Evolutionary conservation across 2,329 filamentous ascomycete species (phyloP).

Genomic region (Colletotrichum caudatum): DNA sequence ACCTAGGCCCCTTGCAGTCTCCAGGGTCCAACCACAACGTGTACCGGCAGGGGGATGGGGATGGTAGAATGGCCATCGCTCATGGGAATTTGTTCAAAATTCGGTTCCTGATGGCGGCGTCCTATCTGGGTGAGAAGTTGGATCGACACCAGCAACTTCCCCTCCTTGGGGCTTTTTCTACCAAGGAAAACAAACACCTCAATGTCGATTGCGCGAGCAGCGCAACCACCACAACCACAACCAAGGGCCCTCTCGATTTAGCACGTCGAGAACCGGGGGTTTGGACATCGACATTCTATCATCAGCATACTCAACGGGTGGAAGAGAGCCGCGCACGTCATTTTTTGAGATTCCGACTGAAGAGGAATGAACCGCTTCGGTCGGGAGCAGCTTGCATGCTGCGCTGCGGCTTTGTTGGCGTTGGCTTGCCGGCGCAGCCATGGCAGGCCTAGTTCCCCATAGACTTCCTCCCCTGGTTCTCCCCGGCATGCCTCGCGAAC

Average conservation of each 20-base stretch:
- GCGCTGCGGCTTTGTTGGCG: not conserved
- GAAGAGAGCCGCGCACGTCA: slow-evolving; percentile 6
- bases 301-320: not conserved
- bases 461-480: not conserved
- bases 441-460: slow-evolving; percentile 2
- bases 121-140: not conserved
- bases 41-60: too few relatives aligned
- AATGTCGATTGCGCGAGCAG: not conserved
- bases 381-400: not conserved
- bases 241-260: not conserved
- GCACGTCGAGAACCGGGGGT: not conserved
- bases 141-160: too few relatives aligned
- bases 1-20: not conserved
- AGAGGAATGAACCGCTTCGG: not conserved
- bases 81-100: slow-evolving; percentile 19
- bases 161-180: too few relatives aligned
- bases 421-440: not conserved
- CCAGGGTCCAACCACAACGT: slow-evolving; percentile 19
- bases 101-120: not conserved
- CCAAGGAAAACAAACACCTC: too few relatives aligned
- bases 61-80: slow-evolving; percentile 3
- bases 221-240: not conserved
- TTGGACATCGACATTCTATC: not conserved
- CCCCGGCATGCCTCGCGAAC: not conserved
- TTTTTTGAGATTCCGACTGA: not conserved